Percentiles rank a stretch among this genome's conserved stretches.
These are phyloP conservation scores for Begonia loranthoides DNA, from an alignment of 306 rosid species.

Conservation along the genomic window DNA sequence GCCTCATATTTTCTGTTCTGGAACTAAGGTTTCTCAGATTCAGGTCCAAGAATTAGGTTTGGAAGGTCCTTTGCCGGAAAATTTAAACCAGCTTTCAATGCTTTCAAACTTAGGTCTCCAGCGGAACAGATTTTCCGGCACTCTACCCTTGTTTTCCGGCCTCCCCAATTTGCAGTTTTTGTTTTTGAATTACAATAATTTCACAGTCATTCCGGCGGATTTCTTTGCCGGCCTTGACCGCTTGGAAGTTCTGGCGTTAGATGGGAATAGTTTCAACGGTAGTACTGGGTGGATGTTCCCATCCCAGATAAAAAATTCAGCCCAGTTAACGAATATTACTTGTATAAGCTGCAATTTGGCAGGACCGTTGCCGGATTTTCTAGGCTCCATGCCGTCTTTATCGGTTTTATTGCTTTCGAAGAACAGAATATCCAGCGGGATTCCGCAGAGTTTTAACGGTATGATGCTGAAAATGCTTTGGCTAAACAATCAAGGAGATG, in stretches of 20 bases:
- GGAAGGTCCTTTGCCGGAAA: constrained; percentile 54
- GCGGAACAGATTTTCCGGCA: constrained; percentile 45
- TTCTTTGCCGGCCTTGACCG: constrained; percentile 48
- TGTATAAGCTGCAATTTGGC: constrained; percentile 53
- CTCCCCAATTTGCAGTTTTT: constrained; percentile 31
- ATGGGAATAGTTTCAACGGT: constrained; percentile 40
- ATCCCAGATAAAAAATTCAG: constrained; percentile 18
- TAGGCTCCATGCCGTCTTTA: constrained; percentile 48
- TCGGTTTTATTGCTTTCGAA: constrained; percentile 45
- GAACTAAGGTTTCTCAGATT: constrained; percentile 51
- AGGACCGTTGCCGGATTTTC: constrained; percentile 66
- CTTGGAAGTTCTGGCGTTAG: constrained; percentile 68
- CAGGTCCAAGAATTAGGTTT: constrained; percentile 52
- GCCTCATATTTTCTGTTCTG: constrained; percentile 50
- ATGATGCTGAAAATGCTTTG: constrained; percentile 39
- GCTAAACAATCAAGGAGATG: constrained; percentile 61
- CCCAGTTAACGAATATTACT: constrained; percentile 48
- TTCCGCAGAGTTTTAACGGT: constrained; percentile 29
- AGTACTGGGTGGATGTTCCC: constrained; percentile 67
- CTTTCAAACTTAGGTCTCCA: constrained; percentile 74
- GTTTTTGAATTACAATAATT: constrained; percentile 51
- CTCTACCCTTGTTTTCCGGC: constrained; percentile 53
- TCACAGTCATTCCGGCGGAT: constrained; percentile 60
- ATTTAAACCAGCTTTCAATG: constrained; percentile 45
- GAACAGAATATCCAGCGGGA: constrained; percentile 37